Evolutionary conservation across 805 yeast genomes (phyloP), one percentile per base, ranked within the genome.

Genomic region (Starmerella bombi): DNA sequence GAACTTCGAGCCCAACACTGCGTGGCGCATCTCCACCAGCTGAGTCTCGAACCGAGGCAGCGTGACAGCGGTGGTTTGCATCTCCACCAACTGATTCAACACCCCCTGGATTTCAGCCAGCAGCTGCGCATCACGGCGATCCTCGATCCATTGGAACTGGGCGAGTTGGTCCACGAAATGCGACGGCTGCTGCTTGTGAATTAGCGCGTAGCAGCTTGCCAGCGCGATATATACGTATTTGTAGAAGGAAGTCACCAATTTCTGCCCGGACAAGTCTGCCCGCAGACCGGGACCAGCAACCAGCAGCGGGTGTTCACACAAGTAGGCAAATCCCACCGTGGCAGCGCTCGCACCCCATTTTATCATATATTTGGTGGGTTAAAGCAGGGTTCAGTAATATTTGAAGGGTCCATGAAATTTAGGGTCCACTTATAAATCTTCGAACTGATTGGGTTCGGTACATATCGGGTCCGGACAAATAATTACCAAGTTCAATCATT

Each of bases 81-180:
- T 27, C 16, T 29, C 37, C 12, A 16, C 25, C 12, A 45, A 23
- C 21, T 28, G 29, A 18, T 25, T 25, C 12, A 42, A 21, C 4
- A 36, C 32, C 8, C n/a, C 25, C 7, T 34, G 34, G 16, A 42
- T 33, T 7, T 33, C 23, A 10, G 27, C 25, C 29, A 41, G 35
- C n/a, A 17, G 37, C 32, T 32, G 38, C 32, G 38, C 45, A 16
- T 34, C 50, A 23, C 42, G 25, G 5, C 32, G 20, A 7, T 14
- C 22, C 31, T 23, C 5, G 9, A 18, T 14, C 43, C 44, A 45
- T 34, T 22, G 36, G 15, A 35, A 41, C 19, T 38, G 34, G 10
- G 41, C 44, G 4, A 46, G 23, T 21, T 36, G 36, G 31, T 46
- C 50, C 2, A n/a, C 35, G 16, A 18, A 10, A 12, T 31, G 15